These are phyloP conservation scores for Leishmania major DNA, from an alignment of 208 protist species.

Conservation along the genomic window DNA sequence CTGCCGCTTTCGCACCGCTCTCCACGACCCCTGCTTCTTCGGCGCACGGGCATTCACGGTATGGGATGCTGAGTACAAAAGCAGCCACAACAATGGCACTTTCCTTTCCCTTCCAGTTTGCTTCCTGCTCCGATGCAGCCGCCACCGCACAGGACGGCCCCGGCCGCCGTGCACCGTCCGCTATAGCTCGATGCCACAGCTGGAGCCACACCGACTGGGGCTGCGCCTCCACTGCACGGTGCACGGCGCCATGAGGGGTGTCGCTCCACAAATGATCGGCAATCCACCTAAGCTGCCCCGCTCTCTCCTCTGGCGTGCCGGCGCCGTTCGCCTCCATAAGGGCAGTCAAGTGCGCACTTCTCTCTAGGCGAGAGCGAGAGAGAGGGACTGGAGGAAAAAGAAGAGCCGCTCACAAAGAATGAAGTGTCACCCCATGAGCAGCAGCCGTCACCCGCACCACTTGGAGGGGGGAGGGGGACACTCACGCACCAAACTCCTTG, in stretches of 20 bases:
- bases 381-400: background rate
- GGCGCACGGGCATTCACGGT: background rate
- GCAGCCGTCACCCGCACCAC: background rate
- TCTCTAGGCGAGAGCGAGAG: background rate
- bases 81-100: conserved; percentile 42
- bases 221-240: conserved; percentile 31
- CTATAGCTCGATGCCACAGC: conserved; percentile 18
- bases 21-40: background rate
- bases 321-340: background rate
- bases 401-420: background rate
- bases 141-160: background rate
- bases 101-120: background rate
- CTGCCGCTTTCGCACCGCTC: background rate
- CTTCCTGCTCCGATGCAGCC: background rate
- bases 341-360: background rate
- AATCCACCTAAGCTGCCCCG: background rate
- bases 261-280: conserved; percentile 18
- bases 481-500: background rate
- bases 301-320: background rate
- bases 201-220: conserved; percentile 6
- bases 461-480: background rate
- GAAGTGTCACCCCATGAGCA: background rate
- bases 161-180: background rate
- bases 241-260: conserved; percentile 11
- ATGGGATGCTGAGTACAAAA: conserved; percentile 46